phyloP scores from a whole-genome alignment of 768 basidiomycete species.

The Serendipita sp. region DNA sequence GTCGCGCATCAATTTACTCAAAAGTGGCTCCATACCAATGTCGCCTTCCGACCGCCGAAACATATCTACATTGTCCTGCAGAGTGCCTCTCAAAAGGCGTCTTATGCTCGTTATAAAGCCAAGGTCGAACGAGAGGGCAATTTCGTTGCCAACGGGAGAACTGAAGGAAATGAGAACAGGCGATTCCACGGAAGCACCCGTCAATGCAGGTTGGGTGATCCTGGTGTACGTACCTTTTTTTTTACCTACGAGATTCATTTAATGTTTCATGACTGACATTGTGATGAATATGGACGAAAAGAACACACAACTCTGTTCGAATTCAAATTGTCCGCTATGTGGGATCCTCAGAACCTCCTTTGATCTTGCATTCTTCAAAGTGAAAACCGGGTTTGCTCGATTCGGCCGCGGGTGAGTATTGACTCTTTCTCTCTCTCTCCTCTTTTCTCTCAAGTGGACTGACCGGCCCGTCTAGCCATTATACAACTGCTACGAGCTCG shows the following conservation, averaged over 20 bases:
- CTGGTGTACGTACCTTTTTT: not conserved
- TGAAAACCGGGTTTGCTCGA: constrained; percentile 62
- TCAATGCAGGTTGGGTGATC: not conserved
- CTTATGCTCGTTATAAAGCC: not conserved
- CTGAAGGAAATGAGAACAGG: not conserved
- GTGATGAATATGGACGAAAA: too few relatives aligned
- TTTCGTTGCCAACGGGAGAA: not conserved
- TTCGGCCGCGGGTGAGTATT: constrained; percentile 16
- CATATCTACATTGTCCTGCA: not conserved
- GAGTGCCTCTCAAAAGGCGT: not conserved
- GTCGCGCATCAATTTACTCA: not conserved
- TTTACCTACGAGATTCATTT: not conserved
- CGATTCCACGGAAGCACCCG: not conserved
- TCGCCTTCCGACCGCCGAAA: not conserved
- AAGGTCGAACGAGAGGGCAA: not conserved
- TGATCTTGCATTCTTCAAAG: constrained; percentile 26
- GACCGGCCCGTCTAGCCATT: constrained; percentile 17
- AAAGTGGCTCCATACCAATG: not conserved
- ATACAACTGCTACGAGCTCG: constrained; percentile 64
- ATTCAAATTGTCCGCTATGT: constrained; percentile 43
- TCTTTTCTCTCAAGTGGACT: not conserved
- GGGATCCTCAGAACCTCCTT: constrained; percentile 48
- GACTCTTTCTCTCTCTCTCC: too few relatives aligned
- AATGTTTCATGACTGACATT: too few relatives aligned
- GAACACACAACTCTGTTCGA: constrained; percentile 34